A percentile compares a stretch with the other conserved stretches of the same genome.
These are phyloP conservation scores for Leavenworthia alabamica DNA, from an alignment of 345 rosid genomes.

Conservation along the genomic window DNA sequence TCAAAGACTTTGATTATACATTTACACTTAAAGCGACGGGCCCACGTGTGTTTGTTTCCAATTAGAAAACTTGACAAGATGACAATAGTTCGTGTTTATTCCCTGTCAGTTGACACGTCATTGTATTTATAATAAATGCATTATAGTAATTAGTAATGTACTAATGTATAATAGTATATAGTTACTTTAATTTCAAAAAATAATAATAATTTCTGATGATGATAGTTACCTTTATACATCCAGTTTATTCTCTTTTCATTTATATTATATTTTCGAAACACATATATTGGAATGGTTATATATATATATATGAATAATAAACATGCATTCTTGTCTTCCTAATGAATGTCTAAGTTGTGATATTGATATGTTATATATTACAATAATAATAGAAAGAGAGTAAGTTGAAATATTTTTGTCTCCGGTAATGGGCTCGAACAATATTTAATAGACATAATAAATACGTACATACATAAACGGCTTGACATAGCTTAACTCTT, in stretches of 20 bases:
- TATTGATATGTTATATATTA: slow-evolving; percentile 2
- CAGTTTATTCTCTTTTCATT: not conserved
- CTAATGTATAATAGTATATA: no score
- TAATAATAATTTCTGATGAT: not conserved
- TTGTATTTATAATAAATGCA: not conserved
- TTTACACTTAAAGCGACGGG: not conserved
- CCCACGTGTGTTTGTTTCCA: slow-evolving; percentile 16
- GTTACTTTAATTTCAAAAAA: no score
- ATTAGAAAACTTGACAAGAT: not conserved
- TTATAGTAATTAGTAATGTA: no score
- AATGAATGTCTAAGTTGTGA: slow-evolving; percentile 2
- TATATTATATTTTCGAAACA: not conserved
- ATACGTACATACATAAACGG: slow-evolving; percentile 11
- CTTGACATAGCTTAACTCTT: slow-evolving; percentile 26
- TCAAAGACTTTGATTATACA: slow-evolving; percentile 26
- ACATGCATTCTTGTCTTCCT: not conserved
- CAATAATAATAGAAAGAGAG: not conserved
- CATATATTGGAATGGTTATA: not conserved
- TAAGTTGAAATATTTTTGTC: not conserved
- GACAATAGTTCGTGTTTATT: slow-evolving; percentile 32
- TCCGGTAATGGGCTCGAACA: slow-evolving; percentile 34
- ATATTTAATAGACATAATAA: slow-evolving; percentile 7
- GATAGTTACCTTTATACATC: slow-evolving; percentile 1
- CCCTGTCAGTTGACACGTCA: slow-evolving; percentile 24
- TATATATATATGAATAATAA: not conserved